These are phyloP conservation scores for Ceriops zippeliana DNA, from an alignment of 345 rosid species.

Conservation along the genomic window DNA sequence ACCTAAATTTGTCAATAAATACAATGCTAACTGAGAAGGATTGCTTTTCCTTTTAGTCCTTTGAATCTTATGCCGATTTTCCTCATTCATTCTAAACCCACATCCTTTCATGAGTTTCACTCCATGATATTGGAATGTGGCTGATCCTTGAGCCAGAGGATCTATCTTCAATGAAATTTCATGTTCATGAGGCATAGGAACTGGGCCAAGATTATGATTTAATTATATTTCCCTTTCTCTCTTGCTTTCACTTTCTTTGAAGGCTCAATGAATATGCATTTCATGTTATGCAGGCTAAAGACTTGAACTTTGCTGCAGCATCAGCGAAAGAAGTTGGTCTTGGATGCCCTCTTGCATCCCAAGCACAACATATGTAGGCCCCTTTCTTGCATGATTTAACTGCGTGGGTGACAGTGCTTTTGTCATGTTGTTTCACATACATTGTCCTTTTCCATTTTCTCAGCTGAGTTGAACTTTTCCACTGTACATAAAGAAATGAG, in stretches of 20 bases:
- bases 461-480: background rate
- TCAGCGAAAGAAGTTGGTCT: conserved; percentile 60
- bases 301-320: conserved; percentile 61
- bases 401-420: background rate
- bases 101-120: too few relatives aligned
- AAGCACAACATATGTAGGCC: conserved; percentile 69
- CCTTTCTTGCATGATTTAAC: background rate
- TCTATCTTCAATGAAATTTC: too few relatives aligned
- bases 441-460: too few relatives aligned
- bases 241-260: background rate
- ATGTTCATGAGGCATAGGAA: too few relatives aligned
- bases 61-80: conserved; percentile 1
- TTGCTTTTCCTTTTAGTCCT: conserved; percentile 1
- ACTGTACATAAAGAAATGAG: too few relatives aligned
- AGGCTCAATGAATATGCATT: conserved; percentile 1
- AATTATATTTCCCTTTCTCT: background rate
- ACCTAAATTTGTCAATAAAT: background rate
- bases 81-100: too few relatives aligned
- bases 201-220: too few relatives aligned
- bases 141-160: too few relatives aligned
- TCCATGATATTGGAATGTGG: too few relatives aligned
- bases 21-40: background rate
- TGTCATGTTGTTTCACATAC: background rate
- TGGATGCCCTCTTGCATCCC: conserved; percentile 48
- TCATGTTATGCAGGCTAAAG: conserved; percentile 66